Evolutionary conservation across 2,329 filamentous ascomycete genomes (phyloP).

Genomic region (Aspergillus aculeatus): DNA sequence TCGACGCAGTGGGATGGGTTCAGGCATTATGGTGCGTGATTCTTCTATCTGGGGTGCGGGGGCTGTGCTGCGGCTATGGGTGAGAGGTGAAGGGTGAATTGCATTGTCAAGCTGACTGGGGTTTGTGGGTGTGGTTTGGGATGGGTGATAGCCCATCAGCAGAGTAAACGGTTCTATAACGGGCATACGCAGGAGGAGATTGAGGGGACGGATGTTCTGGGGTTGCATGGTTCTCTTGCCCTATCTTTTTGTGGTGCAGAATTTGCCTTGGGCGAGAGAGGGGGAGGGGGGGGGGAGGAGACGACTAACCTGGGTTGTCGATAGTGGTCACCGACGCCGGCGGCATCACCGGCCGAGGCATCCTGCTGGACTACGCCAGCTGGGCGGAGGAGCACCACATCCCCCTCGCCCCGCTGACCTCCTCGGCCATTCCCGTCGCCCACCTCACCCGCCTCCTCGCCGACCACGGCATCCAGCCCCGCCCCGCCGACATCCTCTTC

Average conservation of each 20-base stretch:
- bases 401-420: constrained; percentile 41
- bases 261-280: no score
- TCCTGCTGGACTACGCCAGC: constrained; percentile 48
- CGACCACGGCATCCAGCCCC: constrained; percentile 41
- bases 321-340: not conserved
- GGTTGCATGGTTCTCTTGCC: not conserved
- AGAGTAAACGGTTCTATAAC: not conserved
- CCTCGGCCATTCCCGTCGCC: constrained; percentile 45
- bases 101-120: no score
- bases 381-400: constrained; percentile 44
- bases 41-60: no score
- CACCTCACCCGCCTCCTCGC: constrained; percentile 47
- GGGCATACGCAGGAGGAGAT: not conserved
- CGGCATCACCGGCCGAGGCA: constrained; percentile 46
- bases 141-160: not conserved
- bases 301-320: no score
- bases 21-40: not conserved
- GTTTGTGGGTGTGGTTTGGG: no score
- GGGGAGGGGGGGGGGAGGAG: no score
- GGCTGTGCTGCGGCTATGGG: no score
- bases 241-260: no score
- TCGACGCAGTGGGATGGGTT: constrained; percentile 8
- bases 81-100: no score
- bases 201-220: not conserved
- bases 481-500: constrained; percentile 57